Evolutionary conservation across 192 early-diverging fungal genomes (phyloP).

Genomic region (Diversispora epigaea): DNA sequence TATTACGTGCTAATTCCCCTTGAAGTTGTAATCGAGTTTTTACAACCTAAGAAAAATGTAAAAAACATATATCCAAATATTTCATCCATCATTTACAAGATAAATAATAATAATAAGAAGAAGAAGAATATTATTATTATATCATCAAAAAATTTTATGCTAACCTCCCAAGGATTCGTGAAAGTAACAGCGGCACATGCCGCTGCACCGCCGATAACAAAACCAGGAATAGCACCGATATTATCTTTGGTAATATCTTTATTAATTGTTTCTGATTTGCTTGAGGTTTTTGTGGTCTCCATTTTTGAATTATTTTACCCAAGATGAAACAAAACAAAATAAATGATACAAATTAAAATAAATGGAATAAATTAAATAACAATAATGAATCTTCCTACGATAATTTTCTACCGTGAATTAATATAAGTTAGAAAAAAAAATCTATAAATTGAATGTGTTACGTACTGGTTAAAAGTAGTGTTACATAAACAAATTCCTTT

Average conservation of each 20-base stretch:
- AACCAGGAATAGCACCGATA: slow-evolving; percentile 50
- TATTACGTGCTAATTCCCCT: slow-evolving; percentile 71
- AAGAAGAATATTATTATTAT: not conserved
- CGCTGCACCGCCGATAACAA: slow-evolving; percentile 78
- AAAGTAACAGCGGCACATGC: slow-evolving; percentile 92
- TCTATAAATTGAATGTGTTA: too few relatives aligned
- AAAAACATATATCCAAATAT: not conserved
- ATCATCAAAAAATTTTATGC: slow-evolving; percentile 17
- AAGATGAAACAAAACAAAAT: too few relatives aligned
- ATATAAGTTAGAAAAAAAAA: too few relatives aligned
- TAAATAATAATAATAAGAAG: not conserved
- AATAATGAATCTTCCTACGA: too few relatives aligned
- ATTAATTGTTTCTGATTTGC: not conserved
- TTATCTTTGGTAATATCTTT: slow-evolving; percentile 1
- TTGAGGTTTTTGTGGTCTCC: not conserved
- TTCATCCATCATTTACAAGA: not conserved
- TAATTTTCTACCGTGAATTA: too few relatives aligned
- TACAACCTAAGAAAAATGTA: slow-evolving; percentile 63
- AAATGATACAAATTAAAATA: too few relatives aligned
- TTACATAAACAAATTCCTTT: too few relatives aligned
- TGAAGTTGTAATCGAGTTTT: slow-evolving; percentile 95
- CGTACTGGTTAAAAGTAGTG: too few relatives aligned
- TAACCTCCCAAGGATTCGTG: slow-evolving; percentile 93
- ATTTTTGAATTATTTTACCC: not conserved
- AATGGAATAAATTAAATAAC: too few relatives aligned